phyloP scores from a whole-genome alignment of 148 eudicot genomes.

The Spergularia bocconei region DNA sequence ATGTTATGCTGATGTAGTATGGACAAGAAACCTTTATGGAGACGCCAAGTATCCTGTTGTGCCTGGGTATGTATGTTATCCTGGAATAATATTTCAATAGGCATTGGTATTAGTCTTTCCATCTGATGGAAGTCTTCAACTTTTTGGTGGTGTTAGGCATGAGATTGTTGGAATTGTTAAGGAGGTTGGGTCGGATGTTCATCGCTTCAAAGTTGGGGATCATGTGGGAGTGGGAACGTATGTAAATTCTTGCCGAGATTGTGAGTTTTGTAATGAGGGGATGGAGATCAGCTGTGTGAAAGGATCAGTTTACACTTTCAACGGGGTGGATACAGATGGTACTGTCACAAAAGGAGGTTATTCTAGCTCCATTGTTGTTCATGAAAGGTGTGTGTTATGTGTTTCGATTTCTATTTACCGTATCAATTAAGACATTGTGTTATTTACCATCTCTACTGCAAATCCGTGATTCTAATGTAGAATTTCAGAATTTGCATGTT shows the following conservation, averaged over 20 bases:
- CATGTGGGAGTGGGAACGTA: slow-evolving; percentile 81
- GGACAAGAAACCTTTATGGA: slow-evolving; percentile 56
- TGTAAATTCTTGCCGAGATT: slow-evolving; percentile 77
- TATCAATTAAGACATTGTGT: not conserved
- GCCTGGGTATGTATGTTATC: slow-evolving; percentile 60
- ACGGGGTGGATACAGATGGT: slow-evolving; percentile 62
- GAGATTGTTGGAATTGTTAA: slow-evolving; percentile 84
- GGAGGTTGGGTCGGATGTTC: slow-evolving; percentile 63
- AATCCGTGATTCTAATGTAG: not conserved
- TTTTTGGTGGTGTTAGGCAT: slow-evolving; percentile 43
- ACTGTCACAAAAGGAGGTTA: slow-evolving; percentile 77
- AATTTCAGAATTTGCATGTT: too few species aligned
- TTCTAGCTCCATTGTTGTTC: slow-evolving; percentile 64
- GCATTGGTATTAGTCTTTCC: not conserved
- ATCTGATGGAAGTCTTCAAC: not conserved
- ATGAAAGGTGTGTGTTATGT: slow-evolving; percentile 44
- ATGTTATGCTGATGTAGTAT: slow-evolving; percentile 81
- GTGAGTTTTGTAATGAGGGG: slow-evolving; percentile 61
- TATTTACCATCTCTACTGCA: not conserved
- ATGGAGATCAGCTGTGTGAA: slow-evolving; percentile 59
- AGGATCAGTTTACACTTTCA: slow-evolving; percentile 57
- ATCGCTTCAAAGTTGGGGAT: slow-evolving; percentile 70
- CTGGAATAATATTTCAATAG: not conserved
- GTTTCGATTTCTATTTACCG: not conserved
- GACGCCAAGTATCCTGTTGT: slow-evolving; percentile 76